Conservation (phyloP, 257 asterid genomes). For the Mitragyna speciosa region DNA sequence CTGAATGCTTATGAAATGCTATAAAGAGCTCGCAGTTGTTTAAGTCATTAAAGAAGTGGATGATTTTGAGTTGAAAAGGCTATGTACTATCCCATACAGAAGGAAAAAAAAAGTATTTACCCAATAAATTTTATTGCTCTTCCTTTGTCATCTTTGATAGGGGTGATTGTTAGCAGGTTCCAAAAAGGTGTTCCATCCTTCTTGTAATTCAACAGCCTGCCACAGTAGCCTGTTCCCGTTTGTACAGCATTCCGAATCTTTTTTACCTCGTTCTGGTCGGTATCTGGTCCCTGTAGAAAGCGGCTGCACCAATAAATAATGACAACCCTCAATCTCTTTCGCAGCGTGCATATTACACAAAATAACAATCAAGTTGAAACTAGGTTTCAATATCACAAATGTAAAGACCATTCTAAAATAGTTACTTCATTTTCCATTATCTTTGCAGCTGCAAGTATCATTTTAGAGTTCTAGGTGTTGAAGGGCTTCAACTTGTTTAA, state of each 20-base stretch:
- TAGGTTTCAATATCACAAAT: background rate
- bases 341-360: constrained; percentile 16
- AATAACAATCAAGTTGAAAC: background rate
- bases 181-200: constrained; percentile 95
- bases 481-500: background rate
- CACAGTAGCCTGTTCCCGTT: constrained; percentile 85
- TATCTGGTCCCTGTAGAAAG: constrained; percentile 90
- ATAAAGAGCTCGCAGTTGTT: no score
- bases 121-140: constrained; percentile 83
- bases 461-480: background rate
- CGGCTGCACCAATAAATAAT: constrained; percentile 67
- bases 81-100: no score
- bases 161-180: constrained; percentile 89
- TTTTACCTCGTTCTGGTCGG: constrained; percentile 80
- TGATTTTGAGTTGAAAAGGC: background rate
- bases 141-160: constrained; percentile 89
- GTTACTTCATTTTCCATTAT: background rate
- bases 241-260: constrained; percentile 65
- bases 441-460: background rate
- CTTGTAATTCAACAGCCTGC: constrained; percentile 93
- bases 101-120: constrained; percentile 35
- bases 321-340: constrained; percentile 27
- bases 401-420: background rate
- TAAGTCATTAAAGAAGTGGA: background rate
- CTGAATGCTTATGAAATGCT: background rate